Evolutionary conservation across 805 yeast genomes (phyloP), one percentile per base, ranked within the genome.

Genomic region (Suhomyces sp.): DNA sequence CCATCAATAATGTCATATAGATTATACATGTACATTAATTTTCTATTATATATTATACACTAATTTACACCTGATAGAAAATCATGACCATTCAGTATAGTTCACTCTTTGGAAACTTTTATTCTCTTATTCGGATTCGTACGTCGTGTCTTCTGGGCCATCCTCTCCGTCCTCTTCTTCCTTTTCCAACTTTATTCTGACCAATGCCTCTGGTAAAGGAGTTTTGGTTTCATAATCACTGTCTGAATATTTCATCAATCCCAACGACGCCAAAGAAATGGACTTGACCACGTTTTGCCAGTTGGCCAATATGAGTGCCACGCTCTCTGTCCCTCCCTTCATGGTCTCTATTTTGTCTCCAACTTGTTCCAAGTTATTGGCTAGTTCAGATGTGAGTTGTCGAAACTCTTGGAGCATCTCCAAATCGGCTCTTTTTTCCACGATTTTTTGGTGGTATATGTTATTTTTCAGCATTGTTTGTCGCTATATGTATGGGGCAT

Each of bases 161-260:
- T 32, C 45, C 15, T 35, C 47, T 5, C 23, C 40, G 18, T 40
- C 50, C 16, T 41, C 43, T 17, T 53, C 51, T 19, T 68, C 72
- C n/a, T 70, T 65, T 27, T 70, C 69, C 11, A 79, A 52, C 30
- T 72, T 67, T 20, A 83, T 68, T 31, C 90, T 63, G 3, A 83
- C 82, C 43, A 83, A 58, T 0, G 83, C 66, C 48, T 81, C 90
- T 1, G 90, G 87, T 28, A 77, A 56, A 2, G 85, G 82, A 3
- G 63, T 57, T 10, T 47, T 53, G 12, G 44, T 48, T 26, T 72
- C 71, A 36, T 67, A 68, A 38, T 72, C 78, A 27, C 56, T 57
- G 12, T 65, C 63, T 1, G 64, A 47, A 37, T 76, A 68, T 28
- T 65, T 68, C 39, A 68, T 44, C 39, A 76, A 50, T n/a, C 79